Evolutionary conservation across 441 rosid species (phyloP).

Genomic region (Macaranga tanarius): DNA sequence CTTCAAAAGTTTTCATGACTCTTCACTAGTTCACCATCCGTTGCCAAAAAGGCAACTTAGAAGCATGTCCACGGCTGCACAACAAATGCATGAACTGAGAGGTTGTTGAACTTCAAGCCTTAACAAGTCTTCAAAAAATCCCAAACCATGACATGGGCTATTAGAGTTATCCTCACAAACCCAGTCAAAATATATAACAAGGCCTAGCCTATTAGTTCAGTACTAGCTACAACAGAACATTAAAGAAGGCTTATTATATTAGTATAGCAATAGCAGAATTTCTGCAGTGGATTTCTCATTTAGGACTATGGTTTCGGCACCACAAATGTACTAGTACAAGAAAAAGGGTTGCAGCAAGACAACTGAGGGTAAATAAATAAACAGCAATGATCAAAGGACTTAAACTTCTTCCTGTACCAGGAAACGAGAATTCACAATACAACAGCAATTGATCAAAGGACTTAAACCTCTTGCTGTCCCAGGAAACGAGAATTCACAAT

Average conservation of each 20-base stretch:
- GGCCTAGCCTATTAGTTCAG: too few relatives aligned
- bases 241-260: too few relatives aligned
- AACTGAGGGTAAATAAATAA: too few relatives aligned
- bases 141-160: not conserved
- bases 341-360: too few relatives aligned
- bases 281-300: too few relatives aligned
- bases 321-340: not conserved
- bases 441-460: too few relatives aligned
- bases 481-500: not conserved
- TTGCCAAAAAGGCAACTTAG: not conserved
- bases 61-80: not conserved
- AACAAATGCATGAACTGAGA: slow-evolving; percentile 17
- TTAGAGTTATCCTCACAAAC: not conserved
- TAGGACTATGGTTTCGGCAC: not conserved
- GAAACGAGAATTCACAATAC: too few relatives aligned
- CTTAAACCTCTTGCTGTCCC: too few relatives aligned
- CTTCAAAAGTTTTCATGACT: not conserved
- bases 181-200: not conserved
- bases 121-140: not conserved
- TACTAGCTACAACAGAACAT: too few relatives aligned
- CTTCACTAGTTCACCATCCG: not conserved
- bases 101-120: slow-evolving; percentile 13
- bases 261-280: too few relatives aligned
- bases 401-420: too few relatives aligned
- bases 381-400: too few relatives aligned